Percentiles rank a stretch among this genome's conserved stretches.
Evolutionary conservation across 495 filamentous ascomycete species (phyloP).

Genomic region (Lophiotrema nucula): DNA sequence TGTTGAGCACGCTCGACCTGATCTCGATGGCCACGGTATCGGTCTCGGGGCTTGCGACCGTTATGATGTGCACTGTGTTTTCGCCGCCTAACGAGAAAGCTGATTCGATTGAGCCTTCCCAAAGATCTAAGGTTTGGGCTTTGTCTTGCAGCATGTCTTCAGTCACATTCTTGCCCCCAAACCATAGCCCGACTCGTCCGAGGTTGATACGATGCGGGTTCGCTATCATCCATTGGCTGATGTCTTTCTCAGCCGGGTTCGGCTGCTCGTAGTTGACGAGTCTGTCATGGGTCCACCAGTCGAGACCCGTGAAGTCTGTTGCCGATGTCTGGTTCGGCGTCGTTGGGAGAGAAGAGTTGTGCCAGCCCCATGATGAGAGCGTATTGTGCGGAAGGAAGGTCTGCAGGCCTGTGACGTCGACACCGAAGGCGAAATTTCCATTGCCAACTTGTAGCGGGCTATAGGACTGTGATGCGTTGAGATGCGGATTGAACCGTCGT

Average conservation of each 20-base stretch:
- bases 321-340: constrained; percentile 34
- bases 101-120: constrained; percentile 49
- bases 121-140: constrained; percentile 46
- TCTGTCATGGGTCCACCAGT: constrained; percentile 57
- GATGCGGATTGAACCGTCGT: constrained; percentile 26
- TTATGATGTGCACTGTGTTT: constrained; percentile 44
- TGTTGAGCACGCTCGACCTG: constrained; percentile 42
- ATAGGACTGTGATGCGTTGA: constrained; percentile 30
- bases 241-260: constrained; percentile 51
- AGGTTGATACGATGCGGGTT: constrained; percentile 56
- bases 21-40: constrained; percentile 50
- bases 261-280: constrained; percentile 54
- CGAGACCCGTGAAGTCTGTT: constrained; percentile 42
- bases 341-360: constrained; percentile 56
- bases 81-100: constrained; percentile 46
- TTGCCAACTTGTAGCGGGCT: constrained; percentile 56
- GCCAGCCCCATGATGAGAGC: constrained; percentile 55
- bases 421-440: constrained; percentile 56
- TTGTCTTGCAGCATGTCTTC: constrained; percentile 41
- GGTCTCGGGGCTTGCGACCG: constrained; percentile 47
- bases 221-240: constrained; percentile 54
- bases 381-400: constrained; percentile 35
- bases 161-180: constrained; percentile 42
- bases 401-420: constrained; percentile 51
- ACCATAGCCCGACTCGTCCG: constrained; percentile 49